phyloP scores from a whole-genome alignment of 139 green algal species.

The Yamagishiella unicocca region DNA sequence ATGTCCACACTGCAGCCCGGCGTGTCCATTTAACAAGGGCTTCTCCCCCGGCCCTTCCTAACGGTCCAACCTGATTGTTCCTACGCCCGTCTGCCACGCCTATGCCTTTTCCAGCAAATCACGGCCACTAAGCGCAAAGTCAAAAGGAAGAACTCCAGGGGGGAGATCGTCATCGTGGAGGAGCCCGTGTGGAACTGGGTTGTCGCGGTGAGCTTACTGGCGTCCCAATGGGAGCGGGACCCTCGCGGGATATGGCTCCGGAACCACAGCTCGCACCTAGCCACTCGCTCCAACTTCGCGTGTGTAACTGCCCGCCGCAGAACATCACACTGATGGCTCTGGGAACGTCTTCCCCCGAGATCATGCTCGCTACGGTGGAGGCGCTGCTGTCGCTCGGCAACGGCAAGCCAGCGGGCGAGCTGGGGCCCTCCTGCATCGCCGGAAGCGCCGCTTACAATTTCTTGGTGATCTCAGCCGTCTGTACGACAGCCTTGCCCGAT shows the following conservation, averaged over 20 bases:
- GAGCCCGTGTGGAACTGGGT: slow-evolving; percentile 27
- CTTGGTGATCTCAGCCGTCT: slow-evolving; percentile 63
- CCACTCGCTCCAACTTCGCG: too few species aligned
- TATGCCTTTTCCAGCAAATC: neutral
- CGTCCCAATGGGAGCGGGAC: too few species aligned
- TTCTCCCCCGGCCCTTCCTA: too few species aligned
- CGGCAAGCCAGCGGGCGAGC: slow-evolving; percentile 51
- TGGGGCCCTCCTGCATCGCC: slow-evolving; percentile 65
- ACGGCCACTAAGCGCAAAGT: neutral
- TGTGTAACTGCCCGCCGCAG: neutral
- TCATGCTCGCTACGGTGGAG: slow-evolving; percentile 7
- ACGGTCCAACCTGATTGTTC: too few species aligned
- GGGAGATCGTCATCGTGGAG: neutral
- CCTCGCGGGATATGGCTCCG: too few species aligned
- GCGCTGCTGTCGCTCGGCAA: slow-evolving; percentile 21
- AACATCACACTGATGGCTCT: slow-evolving; percentile 23
- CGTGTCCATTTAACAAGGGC: too few species aligned
- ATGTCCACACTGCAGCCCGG: too few species aligned
- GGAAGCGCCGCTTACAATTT: slow-evolving; percentile 66
- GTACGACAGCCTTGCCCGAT: slow-evolving; percentile 46
- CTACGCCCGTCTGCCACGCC: too few species aligned
- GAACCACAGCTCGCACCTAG: too few species aligned
- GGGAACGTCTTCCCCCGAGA: slow-evolving; percentile 4
- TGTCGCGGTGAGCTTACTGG: neutral
- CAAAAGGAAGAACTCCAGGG: neutral